Evolutionary conservation across 2,329 filamentous ascomycete genomes (phyloP), one percentile per base, ranked within the genome.

Genomic region (Sclerotinia nivalis): DNA sequence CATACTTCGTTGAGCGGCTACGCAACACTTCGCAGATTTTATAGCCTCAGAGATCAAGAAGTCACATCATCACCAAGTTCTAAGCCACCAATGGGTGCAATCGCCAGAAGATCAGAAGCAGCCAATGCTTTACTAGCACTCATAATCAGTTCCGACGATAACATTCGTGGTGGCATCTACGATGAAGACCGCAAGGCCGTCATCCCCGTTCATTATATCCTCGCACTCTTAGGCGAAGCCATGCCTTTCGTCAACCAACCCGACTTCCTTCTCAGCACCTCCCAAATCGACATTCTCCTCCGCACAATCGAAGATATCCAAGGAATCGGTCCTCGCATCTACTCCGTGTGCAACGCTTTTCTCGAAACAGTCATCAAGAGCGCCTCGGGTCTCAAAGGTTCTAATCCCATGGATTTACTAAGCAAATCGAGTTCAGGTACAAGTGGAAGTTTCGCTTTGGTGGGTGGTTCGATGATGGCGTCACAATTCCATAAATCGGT

Each of bases 1-100:
- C 92, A 94, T 60, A 91, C 91, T 72, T 91, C 94, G 81, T 88
- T 97, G 13, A 96, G 92, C 78, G 95, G 95, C 31, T 98, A 98
- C 77, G 95, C 94, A 31, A 97, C 93, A 0, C 84, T 98, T 28
- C 91, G 95, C 49, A 91, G 90, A 74, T 97, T 95, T 82, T 98
- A 97, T 80, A 91, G 94, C 72, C 86, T 94, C n/a, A 88, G 95
- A 62, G 95, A 98, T 77, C 86, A 88, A 75, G 83, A 85, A n/a
- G 73, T 84, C 6, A 72, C 79, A 7, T 72, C 80, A 13, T 71
- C 76, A 58, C 77, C 80, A 34, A 80, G 78, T 40, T 75, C 80
- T 68, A 82, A 80, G 62, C 80, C 83, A 8, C 80, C 71, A 31
- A 68, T 71, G 31, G 70, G 73, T 7, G 85, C 89, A 0, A 81